Evolutionary conservation across 345 rosid species (phyloP), one percentile per base, ranked within the genome.

Genomic region (Alliaria petiolata): DNA sequence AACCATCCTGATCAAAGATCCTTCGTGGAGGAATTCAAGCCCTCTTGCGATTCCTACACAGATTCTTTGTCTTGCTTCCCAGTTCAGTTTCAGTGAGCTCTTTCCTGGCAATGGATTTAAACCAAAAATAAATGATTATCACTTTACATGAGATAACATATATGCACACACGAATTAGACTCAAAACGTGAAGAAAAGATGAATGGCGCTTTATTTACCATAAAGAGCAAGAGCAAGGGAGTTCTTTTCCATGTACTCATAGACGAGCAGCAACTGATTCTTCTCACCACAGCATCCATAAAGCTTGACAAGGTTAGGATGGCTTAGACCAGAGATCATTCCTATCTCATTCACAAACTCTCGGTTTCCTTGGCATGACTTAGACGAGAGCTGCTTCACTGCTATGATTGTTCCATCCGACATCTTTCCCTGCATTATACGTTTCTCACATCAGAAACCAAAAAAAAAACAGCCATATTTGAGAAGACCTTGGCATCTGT

Each of bases 321-420:
- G 85, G 25, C 71, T 70, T 5, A 79, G 66, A 67, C 72, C 63
- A 30, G 78, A 76, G 3, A 82, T 80, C 81, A 80, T 67, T 8
- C 81, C 82, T 5, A 79, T 61, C 51, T 82, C 85, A 43, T 69
- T 77, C 16, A 82, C 58, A 62, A 82, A 82, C 28, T 82, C 83
- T 0, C 79, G 69, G 44, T 79, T 74, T 40, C 83, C 85, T 53
- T 82, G 85, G 11, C 57, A 46, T 20, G 85, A 79, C 47, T 65
- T 70, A 2, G 85, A 65, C 36, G 85, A 82, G 31, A 79, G 81
- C 25, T 69, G 60, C 60, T 82, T 79, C 4, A 82, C 76, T 25
- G 85, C 85, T 51, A 79, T 49, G 1, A 63, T 0, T 4, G 62
- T 67, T 0, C 82, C 82, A 67, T 62, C 71, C 4, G 40, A 20